These are phyloP conservation scores for Cercospora zeae-maydis DNA, from an alignment of 2,329 filamentous ascomycete genomes.

Conservation along the genomic window DNA sequence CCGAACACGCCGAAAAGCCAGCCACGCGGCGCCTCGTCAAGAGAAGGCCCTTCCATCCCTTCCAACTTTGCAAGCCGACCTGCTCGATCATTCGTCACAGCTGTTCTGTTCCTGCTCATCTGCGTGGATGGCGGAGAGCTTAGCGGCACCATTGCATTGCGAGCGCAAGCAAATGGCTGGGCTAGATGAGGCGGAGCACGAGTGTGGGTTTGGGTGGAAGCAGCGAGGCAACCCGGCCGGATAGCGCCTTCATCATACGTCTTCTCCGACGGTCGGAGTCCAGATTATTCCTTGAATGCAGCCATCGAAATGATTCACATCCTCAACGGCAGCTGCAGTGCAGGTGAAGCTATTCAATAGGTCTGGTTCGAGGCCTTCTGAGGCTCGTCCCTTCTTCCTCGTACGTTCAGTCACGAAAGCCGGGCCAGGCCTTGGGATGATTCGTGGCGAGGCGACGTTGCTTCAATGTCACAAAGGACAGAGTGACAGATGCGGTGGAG, in stretches of 20 bases:
- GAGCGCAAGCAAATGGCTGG: neutral
- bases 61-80: neutral
- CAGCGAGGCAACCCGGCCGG: neutral
- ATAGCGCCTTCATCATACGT: neutral
- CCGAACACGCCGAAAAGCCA: neutral
- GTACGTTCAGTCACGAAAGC: neutral
- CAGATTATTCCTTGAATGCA: neutral
- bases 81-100: neutral
- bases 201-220: neutral
- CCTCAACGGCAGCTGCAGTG: neutral
- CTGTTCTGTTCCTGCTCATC: neutral
- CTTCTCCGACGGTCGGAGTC: neutral
- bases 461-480: neutral
- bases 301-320: neutral
- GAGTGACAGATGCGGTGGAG: neutral
- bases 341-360: neutral
- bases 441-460: neutral
- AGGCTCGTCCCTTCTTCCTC: neutral
- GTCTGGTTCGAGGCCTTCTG: neutral
- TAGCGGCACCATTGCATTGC: neutral
- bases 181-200: neutral
- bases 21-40: neutral
- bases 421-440: neutral
- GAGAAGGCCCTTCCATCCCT: neutral
- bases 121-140: neutral